Base-by-base conservation (phyloP, 106 monocot species). In the Dendrobium nobile region DNA sequence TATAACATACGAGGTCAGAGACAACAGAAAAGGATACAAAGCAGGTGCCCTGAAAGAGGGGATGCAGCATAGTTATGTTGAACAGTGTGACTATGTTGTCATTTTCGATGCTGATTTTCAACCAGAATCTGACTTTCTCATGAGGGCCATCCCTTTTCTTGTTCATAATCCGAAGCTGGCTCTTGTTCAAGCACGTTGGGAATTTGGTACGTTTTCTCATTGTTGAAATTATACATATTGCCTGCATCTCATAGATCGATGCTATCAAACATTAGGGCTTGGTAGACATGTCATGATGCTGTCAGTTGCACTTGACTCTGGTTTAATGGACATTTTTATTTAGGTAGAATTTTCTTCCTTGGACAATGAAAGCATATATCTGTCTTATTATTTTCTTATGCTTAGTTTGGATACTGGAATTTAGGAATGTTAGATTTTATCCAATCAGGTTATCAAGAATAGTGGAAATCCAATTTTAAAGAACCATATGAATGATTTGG, bases 61-160 rank as follows among this genome's bases (percentile, higher is more conserved):
- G 68, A 86, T 95, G 92, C 37, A 56, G 33, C 82, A 86, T 77
- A 82, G 80, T 48, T 92, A 95, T 82, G 92, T 81, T 16, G 80
- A 84, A 45, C 79, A 89, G 43, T 95, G 95, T 82, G 91, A 95
- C n/a, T 95, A 80, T 83, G 92, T 95, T 77, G 92, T 88, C 10
- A 91, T 95, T 47, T 92, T 95, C 74, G 95, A 95, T 79, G 84
- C 95, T 79, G 95, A 95, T 91, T 95, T 95, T 84, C 92, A 92
- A 73, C 95, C 95, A 7, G 89, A 87, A 78, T 67, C 95, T 42
- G 92, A 95, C 65, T 95, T 95, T 81, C 90, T 95, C 44, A 78
- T 79, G 84, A 89, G 84, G 77, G 86, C 85, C 10, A 87, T 95
- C 24, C 92, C 95, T 48, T 95, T 88, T 80, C 87, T 95, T 44